Base-by-base conservation (phyloP, 2,329 filamentous ascomycete genomes). In the Davidsoniella virescens region DNA sequence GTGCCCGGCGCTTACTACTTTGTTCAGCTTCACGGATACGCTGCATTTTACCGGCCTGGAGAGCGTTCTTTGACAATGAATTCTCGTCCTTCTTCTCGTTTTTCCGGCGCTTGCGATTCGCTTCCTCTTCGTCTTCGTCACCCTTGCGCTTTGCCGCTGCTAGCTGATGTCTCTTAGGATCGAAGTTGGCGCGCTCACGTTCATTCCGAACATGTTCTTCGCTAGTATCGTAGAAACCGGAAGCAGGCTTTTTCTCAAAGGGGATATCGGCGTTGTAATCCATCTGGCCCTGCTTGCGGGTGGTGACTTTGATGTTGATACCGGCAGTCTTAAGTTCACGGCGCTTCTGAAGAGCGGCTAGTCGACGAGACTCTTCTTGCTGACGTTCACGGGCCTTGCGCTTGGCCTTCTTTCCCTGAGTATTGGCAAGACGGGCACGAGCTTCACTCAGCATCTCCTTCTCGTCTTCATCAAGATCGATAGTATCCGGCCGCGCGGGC, bases 401-500 rank as follows among this genome's bases (percentile, higher is more conserved):
- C 72, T 98, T 98, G 5, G 92, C 92, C 70, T 98, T 98, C 69
- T 98, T 98, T 63, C 92, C 92, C 66, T 96, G 92, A 9, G 92
- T 96, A 61, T 98, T 98, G 55, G 92, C 92, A 56, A 98, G 70
- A 68, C 92, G 87, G 51, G 92, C 92, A 62, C 92, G 85, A 57
- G 92, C 92, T 68, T 98, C 92, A 63, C 88, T 95, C 60, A 98
- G 67, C 92, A 98, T 98, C 67, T 98, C 92, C 70, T 98, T 96
- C 66, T 98, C 92, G 62, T 98, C 92, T 64, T 98, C 92, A 62
- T 98, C 92, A 59, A 98, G 79, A 65, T 98, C 92, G 62, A 98
- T 92, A 5, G 92, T 95, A 64, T 98, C 92, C 38, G 92, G 92
- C 54, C 88, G 76, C 36, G 92, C 92, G 50, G 92, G 92, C 64